Base-by-base conservation (phyloP, 768 basidiomycete species). In the Boletellus ananas region DNA sequence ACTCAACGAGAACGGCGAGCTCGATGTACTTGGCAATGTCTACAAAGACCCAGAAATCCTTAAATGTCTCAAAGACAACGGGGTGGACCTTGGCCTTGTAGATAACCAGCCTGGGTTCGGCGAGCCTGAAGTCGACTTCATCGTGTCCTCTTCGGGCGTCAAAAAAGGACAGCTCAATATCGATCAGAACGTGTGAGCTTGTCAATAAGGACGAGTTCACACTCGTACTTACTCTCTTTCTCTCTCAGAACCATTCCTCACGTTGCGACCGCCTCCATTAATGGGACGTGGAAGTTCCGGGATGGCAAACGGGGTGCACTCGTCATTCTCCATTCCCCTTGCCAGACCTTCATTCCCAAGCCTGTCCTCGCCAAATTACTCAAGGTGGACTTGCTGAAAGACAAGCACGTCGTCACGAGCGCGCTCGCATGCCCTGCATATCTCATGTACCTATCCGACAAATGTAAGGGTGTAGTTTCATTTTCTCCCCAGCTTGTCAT, bases 211-310 rank as follows among this genome's bases (percentile, higher is more conserved):
- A 16, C 11, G 6, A 27, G 10, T 12, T 4, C 25, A 13, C 14
- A 16, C 14, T 1, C n/a, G 17, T 25, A n/a, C 20, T 25, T 25
- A n/a, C 20, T 25, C 1, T 8, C 36, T 2, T 9, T 10, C 25
- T 33, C 11, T 17, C 6, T 29, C 34, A 50, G 52, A 42, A 16
- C 34, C 7, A 5, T 55, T n/a, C 35, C 58, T 14, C 56, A 51
- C 6, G 23, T 66, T 14, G 60, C 52, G 1, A 36, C 63, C 4
- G 62, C 68, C 9, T 58, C 66, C 25, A 55, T 68, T 47, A 66
- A 59, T 27, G 63, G 64, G 8, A 50, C 54, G 14, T 70, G 67
- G 67, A 50, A 50, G 45, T 69, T 66, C 49, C 56, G 46, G 23
- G 20, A 33, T 4, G 35, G 40, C 9, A 57, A 49, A 43, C 60